A percentile compares a stretch with the other conserved stretches of the same genome.
Conservation (phyloP, 2,329 filamentous ascomycete genomes). For the Fusarium austroafricanum region DNA sequence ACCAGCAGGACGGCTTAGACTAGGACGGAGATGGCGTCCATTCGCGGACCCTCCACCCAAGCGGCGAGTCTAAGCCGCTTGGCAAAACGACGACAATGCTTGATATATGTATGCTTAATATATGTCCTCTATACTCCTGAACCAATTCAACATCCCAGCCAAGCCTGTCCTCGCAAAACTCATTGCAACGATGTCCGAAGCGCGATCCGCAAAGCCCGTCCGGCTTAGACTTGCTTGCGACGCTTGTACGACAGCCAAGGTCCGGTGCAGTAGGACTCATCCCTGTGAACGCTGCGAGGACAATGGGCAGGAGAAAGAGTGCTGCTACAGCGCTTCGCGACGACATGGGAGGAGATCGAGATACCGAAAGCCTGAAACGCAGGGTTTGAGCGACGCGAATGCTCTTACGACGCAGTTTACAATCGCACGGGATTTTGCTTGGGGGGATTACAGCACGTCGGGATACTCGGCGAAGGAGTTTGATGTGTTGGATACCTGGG, state of each 20-base stretch:
- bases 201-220: conserved; percentile 21
- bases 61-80: background rate
- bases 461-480: background rate
- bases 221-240: conserved; percentile 32
- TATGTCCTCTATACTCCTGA: background rate
- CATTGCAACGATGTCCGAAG: conserved; percentile 9
- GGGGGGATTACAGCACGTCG: background rate
- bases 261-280: conserved; percentile 34
- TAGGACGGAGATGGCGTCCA: conserved; percentile 1
- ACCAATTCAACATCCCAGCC: background rate
- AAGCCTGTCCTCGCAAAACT: background rate
- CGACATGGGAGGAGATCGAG: conserved; percentile 27
- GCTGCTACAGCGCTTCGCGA: conserved; percentile 23
- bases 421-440: background rate
- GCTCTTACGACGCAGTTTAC: background rate
- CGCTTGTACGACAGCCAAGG: conserved; percentile 35
- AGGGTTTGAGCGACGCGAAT: conserved; percentile 11
- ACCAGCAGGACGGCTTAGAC: conserved; percentile 18
- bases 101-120: conserved; percentile 14
- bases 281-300: conserved; percentile 34
- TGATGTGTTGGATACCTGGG: conserved; percentile 21
- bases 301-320: conserved; percentile 20
- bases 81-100: background rate
- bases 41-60: conserved; percentile 5
- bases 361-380: conserved; percentile 18